Conservation (phyloP, 164 flowering plant species). For the Annona squamosa region DNA sequence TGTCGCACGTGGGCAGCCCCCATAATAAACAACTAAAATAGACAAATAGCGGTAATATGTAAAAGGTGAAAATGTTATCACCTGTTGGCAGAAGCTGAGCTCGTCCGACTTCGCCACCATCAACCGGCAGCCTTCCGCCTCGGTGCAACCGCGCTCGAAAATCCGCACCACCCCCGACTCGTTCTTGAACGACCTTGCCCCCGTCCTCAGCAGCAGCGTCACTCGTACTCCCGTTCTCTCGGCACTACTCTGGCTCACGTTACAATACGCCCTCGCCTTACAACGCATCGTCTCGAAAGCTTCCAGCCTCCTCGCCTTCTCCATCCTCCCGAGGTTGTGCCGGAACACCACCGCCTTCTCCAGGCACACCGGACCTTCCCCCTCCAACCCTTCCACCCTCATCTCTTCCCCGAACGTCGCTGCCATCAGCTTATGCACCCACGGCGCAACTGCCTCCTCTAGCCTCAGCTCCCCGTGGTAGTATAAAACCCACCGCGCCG, state of each 20-base stretch:
- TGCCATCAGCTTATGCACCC: constrained; percentile 43
- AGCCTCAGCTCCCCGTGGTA: constrained; percentile 68
- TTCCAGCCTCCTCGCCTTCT: constrained; percentile 43
- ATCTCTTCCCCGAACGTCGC: constrained; percentile 46
- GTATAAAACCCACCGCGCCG: constrained; percentile 58
- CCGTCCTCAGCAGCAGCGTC: constrained; percentile 67
- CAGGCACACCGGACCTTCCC: constrained; percentile 33
- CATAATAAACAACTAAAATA: no score
- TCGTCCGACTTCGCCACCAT: constrained; percentile 50
- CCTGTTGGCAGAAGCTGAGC: constrained; percentile 78
- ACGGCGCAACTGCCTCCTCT: constrained; percentile 27
- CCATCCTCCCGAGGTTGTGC: constrained; percentile 72
- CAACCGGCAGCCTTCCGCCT: constrained; percentile 46
- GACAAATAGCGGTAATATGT: background rate
- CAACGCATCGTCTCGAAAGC: constrained; percentile 65
- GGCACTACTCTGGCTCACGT: constrained; percentile 16
- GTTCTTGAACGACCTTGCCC: constrained; percentile 63
- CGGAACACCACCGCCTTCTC: constrained; percentile 73
- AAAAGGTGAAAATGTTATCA: background rate
- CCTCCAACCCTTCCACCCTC: constrained; percentile 25
- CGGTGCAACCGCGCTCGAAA: constrained; percentile 48
- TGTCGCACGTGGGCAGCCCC: no score
- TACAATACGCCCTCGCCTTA: constrained; percentile 55
- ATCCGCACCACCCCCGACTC: constrained; percentile 40
- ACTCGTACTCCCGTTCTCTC: constrained; percentile 34